These are phyloP conservation scores for Pichia manshurica DNA, from an alignment of 805 yeast genomes.

Conservation along the genomic window DNA sequence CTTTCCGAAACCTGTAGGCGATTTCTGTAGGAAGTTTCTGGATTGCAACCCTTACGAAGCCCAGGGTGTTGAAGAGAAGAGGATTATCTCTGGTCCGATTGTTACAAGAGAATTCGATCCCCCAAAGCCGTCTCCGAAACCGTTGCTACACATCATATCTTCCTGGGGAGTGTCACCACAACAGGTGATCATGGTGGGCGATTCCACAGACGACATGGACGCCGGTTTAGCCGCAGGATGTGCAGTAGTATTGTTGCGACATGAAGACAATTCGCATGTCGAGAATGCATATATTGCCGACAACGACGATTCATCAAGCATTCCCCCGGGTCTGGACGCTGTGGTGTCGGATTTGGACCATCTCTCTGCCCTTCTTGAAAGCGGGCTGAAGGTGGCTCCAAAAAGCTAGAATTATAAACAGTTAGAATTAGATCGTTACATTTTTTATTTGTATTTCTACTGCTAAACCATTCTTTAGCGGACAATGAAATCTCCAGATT, in stretches of 20 bases:
- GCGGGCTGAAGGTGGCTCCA: constrained; percentile 29
- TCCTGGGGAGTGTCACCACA: constrained; percentile 42
- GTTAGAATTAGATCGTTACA: neutral
- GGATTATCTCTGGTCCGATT: constrained; percentile 37
- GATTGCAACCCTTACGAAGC: constrained; percentile 29
- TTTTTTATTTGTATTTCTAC: neutral
- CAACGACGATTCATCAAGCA: too few species aligned
- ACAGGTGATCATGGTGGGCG: constrained; percentile 64
- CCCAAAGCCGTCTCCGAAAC: constrained; percentile 64
- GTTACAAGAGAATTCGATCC: constrained; percentile 62
- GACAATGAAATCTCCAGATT: constrained; percentile 54
- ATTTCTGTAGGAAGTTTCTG: constrained; percentile 42
- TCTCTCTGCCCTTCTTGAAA: constrained; percentile 31
- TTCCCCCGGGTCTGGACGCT: constrained; percentile 20
- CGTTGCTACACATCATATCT: constrained; percentile 49
- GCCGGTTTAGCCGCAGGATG: constrained; percentile 64
- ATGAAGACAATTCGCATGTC: constrained; percentile 44
- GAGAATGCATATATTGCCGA: constrained; percentile 28
- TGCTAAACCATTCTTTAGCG: constrained; percentile 15
- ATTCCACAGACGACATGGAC: constrained; percentile 62
- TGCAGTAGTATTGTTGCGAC: constrained; percentile 47
- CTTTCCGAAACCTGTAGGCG: constrained; percentile 45
- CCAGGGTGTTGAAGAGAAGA: neutral
- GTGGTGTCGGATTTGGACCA: constrained; percentile 35
- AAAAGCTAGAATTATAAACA: too few species aligned